Evolutionary conservation across 2,329 filamentous ascomycete genomes (phyloP).

Genomic region (Emergomyces pasteurianus): DNA sequence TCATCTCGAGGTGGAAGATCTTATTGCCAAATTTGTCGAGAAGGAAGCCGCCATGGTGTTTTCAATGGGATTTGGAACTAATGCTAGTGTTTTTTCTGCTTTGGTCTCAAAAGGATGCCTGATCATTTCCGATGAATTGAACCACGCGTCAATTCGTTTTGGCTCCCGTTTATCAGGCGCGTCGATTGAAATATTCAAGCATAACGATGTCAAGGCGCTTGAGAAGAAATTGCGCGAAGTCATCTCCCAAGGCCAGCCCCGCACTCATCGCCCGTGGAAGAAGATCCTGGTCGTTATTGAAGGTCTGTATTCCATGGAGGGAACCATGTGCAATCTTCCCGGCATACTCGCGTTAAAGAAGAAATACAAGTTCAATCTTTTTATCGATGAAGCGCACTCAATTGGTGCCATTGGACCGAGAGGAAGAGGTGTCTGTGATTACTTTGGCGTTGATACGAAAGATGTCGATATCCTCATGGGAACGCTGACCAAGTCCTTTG

Average conservation of each 20-base stretch:
- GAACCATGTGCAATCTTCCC: conserved; percentile 96
- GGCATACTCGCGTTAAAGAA: conserved; percentile 76
- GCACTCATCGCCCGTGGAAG: conserved; percentile 98
- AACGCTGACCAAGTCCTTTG: conserved; percentile 95
- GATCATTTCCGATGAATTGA: conserved; percentile 92
- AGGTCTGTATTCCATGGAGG: conserved; percentile 98
- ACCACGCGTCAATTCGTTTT: conserved; percentile 94
- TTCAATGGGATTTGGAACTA: conserved; percentile 98
- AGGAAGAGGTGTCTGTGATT: conserved; percentile 91
- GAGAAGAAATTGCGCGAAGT: conserved; percentile 78
- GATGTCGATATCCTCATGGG: conserved; percentile 97
- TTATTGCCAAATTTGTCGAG: conserved; percentile 83
- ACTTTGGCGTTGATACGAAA: conserved; percentile 78
- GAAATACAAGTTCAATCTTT: conserved; percentile 94
- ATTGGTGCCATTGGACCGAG: conserved; percentile 81
- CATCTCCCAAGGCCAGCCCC: conserved; percentile 91
- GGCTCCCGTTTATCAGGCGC: conserved; percentile 88
- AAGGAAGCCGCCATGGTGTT: conserved; percentile 94
- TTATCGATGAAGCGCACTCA: conserved; percentile 93
- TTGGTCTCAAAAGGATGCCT: conserved; percentile 86
- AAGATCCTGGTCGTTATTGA: conserved; percentile 96
- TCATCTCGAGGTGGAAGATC: conserved; percentile 74
- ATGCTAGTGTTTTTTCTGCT: conserved; percentile 83
- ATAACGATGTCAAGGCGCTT: conserved; percentile 86
- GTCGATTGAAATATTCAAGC: conserved; percentile 92